Evolutionary conservation across 2,329 filamentous ascomycete genomes (phyloP).

Genomic region (Penicillium sp.): DNA sequence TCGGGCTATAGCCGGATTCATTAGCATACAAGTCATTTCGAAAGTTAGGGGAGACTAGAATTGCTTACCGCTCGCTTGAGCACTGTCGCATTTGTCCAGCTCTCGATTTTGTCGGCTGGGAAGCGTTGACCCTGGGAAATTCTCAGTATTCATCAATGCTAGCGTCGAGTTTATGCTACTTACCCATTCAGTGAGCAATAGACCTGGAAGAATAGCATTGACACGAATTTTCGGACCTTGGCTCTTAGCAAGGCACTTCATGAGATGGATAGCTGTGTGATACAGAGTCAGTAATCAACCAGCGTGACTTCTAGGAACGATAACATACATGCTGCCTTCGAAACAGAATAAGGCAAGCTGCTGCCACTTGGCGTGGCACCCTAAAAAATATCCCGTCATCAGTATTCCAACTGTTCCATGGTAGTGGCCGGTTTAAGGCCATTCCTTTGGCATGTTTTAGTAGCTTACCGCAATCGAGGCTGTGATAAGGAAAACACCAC

Average conservation of each 20-base stretch:
- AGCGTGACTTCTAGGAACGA: constrained; percentile 6
- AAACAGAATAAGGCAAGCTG: constrained; percentile 70
- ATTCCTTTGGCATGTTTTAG: not conserved
- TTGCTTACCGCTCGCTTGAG: constrained; percentile 58
- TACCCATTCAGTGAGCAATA: constrained; percentile 68
- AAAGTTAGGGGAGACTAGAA: not conserved
- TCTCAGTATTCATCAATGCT: constrained; percentile 3
- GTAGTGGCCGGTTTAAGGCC: constrained; percentile 13
- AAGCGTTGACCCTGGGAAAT: constrained; percentile 53
- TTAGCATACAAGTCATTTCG: not conserved
- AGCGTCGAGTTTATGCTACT: constrained; percentile 6
- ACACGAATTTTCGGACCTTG: constrained; percentile 62
- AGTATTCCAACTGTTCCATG: not conserved
- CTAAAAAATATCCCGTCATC: constrained; percentile 27
- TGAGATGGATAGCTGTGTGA: constrained; percentile 57
- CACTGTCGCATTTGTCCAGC: constrained; percentile 54
- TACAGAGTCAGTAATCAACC: not conserved
- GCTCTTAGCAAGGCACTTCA: constrained; percentile 62
- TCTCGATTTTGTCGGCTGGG: constrained; percentile 56
- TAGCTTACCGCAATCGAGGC: constrained; percentile 57
- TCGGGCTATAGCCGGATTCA: constrained; percentile 30
- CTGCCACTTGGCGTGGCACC: constrained; percentile 53
- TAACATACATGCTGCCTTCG: constrained; percentile 65
- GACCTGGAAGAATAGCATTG: constrained; percentile 63
- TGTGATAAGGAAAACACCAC: constrained; percentile 63